These are phyloP conservation scores for Venturiaceae sp. DNA, from an alignment of 2,329 filamentous ascomycete genomes.

Conservation along the genomic window DNA sequence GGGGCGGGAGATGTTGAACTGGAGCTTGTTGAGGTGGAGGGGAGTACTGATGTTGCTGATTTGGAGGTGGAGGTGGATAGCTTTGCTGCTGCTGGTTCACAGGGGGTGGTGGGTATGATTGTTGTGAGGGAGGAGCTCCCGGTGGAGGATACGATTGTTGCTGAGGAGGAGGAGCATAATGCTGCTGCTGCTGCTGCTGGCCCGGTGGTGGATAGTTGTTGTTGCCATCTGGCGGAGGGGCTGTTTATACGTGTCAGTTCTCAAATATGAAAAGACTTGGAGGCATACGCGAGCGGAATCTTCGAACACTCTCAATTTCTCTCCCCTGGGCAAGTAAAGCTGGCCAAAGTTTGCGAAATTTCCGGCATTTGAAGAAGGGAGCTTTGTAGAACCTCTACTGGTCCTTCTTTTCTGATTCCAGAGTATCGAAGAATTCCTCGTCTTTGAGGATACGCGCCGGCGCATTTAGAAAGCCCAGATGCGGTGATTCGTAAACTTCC, in stretches of 20 bases:
- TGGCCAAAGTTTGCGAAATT: no score
- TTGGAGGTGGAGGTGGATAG: constrained; percentile 16
- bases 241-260: background rate
- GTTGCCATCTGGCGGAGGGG: constrained; percentile 1
- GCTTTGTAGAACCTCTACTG: background rate
- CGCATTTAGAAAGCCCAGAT: background rate
- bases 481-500: background rate
- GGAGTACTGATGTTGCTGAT: constrained; percentile 18
- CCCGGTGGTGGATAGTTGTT: background rate
- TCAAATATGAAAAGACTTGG: background rate
- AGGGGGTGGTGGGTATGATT: constrained; percentile 17
- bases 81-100: constrained; percentile 9
- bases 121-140: background rate
- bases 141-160: constrained; percentile 7
- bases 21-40: constrained; percentile 17
- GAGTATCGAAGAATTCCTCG: background rate
- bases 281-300: no score
- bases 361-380: background rate
- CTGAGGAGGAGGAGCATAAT: constrained; percentile 9
- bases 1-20: constrained; percentile 2
- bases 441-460: background rate
- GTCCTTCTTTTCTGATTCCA: no score
- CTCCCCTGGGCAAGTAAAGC: no score
- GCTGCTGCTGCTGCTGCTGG: constrained; percentile 8
- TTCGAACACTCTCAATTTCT: no score